Percentiles rank a stretch among this genome's conserved stretches.
Conservation (phyloP, 495 filamentous ascomycete species). For the Hypoxylon crocopeplum region DNA sequence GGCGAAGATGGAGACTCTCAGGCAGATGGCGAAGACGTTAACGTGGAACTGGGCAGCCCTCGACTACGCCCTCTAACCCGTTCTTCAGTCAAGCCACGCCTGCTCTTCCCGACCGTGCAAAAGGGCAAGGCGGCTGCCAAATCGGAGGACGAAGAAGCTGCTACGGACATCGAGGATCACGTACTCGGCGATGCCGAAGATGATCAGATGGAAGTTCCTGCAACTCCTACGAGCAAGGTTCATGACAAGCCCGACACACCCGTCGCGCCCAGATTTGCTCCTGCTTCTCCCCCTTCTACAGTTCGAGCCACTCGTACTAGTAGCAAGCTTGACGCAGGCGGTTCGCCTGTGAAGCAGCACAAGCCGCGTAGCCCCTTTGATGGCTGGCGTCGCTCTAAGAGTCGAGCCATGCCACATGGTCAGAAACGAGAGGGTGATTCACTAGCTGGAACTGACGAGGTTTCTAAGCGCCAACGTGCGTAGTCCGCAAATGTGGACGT, state of each 20-base stretch:
- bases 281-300: conserved; percentile 64
- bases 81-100: conserved; percentile 79
- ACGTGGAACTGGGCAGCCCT: conserved; percentile 52
- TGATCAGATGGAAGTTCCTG: conserved; percentile 55
- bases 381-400: conserved; percentile 69
- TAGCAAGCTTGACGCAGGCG: conserved; percentile 35
- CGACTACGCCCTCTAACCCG: conserved; percentile 67
- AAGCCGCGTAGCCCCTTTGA: conserved; percentile 68
- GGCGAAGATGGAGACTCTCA: conserved; percentile 34
- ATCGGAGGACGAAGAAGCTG: conserved; percentile 62
- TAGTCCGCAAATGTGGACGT: conserved; percentile 31
- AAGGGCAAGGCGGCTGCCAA: conserved; percentile 57
- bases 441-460: conserved; percentile 36
- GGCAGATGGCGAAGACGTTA: conserved; percentile 47
- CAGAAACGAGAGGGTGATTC: conserved; percentile 57
- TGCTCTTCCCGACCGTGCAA: conserved; percentile 74
- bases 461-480: conserved; percentile 46
- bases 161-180: conserved; percentile 60
- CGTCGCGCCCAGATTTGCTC: conserved; percentile 56
- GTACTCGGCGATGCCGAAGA: conserved; percentile 56
- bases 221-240: conserved; percentile 45
- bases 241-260: conserved; percentile 54
- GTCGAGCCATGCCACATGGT: conserved; percentile 34
- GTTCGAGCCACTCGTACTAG: conserved; percentile 57
- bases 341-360: conserved; percentile 40